Evolutionary conservation across 352 stramenopile species (phyloP), one percentile per base, ranked within the genome.

Genomic region (Bremia lactucae): DNA sequence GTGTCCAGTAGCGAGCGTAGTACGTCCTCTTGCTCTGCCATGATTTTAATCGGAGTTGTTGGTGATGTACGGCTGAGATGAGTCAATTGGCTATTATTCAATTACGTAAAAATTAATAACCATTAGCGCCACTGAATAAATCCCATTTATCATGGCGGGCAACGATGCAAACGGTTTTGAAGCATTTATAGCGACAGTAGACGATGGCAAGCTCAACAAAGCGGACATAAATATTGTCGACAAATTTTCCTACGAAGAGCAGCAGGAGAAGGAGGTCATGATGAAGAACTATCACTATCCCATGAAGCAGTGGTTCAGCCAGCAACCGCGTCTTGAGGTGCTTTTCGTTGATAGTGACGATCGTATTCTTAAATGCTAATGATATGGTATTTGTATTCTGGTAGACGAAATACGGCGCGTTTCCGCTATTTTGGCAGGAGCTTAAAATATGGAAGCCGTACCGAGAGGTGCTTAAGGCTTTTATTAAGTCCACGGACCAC

Each of bases 351-450:
- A 31, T 38, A 29, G 36, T 46, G 13, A 24, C n/a, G 14, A 40
- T 44, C 28, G 7, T 19, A 6, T 3, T 13, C 19, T 28, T 49
- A 6, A 7, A 3, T 25, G 26, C 9, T 53, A 19, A 11, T 46
- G 41, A 42, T 20, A 35, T 53, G 10, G 2, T 34, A 9, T 24
- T 31, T 21, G 13, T n/a, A 80, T 4, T 38, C 8, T 25, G n/a
- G 40, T 31, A 85, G 46, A 49, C 68, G 3, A 88, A 81, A 33
- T 87, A 97, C 52, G 93, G 91, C n/a, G 57, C 59, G 11, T 97
- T 95, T 66, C 94, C 91, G 25, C 52, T 87, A 13, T 95, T 98
- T 50, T 97, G 91, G 91, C 89, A 96, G 62, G 92, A 97, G 59
- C 69, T 97, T 18, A 82, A 96, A 52, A 88, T 74, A 33, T 97